A percentile compares a stretch with the other conserved stretches of the same genome.
phyloP scores from a whole-genome alignment of 2,329 filamentous ascomycete species.

The Arthroderma sp. region DNA sequence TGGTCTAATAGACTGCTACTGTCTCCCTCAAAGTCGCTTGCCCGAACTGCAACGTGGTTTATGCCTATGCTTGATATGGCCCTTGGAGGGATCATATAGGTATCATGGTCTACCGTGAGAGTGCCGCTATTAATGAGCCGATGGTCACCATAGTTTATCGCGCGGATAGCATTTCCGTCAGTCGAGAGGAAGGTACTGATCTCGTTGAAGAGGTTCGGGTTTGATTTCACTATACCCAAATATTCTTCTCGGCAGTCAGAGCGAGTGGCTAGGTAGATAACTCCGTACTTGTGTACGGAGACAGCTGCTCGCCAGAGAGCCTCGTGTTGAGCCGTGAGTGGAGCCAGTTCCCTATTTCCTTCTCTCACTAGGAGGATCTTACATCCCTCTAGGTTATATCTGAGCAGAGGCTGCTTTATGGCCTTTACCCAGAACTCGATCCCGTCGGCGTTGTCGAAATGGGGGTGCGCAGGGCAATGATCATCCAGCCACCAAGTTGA shows the following conservation, averaged over 20 bases:
- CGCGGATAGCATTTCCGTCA: constrained; percentile 3
- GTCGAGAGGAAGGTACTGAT: constrained; percentile 3
- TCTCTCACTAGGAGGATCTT: background rate
- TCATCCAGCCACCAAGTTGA: constrained; percentile 9
- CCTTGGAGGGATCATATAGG: background rate
- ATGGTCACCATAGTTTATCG: constrained; percentile 7
- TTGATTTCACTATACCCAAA: background rate
- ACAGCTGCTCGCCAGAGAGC: constrained; percentile 4
- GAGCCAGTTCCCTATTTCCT: background rate
- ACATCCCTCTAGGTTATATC: constrained; percentile 7
- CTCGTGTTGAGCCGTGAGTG: background rate
- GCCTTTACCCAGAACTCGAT: constrained; percentile 4
- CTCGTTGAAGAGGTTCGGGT: background rate
- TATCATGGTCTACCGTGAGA: constrained; percentile 3
- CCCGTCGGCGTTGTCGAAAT: background rate
- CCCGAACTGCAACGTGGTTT: constrained; percentile 1
- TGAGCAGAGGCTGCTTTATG: constrained; percentile 7
- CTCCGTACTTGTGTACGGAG: constrained; percentile 5
- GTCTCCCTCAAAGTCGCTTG: constrained; percentile 3
- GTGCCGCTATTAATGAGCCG: constrained; percentile 4
- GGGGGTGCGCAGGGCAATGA: constrained; percentile 2
- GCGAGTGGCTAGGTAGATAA: constrained; percentile 7
- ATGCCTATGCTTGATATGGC: constrained; percentile 5
- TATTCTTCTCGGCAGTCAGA: constrained; percentile 6
- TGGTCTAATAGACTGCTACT: background rate